Conservation (phyloP, 139 green algal genomes). For the Gonium pectorale region DNA sequence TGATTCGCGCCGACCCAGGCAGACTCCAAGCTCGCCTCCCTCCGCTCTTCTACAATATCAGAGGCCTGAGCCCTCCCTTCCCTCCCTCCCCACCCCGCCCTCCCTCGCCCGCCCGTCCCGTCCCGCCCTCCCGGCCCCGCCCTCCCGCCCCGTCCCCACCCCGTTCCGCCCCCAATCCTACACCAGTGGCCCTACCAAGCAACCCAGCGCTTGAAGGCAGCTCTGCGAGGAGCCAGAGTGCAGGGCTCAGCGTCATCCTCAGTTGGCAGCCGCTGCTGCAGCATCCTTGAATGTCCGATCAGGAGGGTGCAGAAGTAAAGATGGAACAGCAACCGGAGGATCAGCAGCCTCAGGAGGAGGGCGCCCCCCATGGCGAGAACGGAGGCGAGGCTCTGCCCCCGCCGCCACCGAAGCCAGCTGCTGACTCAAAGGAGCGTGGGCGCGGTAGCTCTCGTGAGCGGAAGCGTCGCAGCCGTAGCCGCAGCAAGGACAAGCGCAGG, state of each 20-base stretch:
- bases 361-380: background rate
- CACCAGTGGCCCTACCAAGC: constrained; percentile 30
- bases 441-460: constrained; percentile 23
- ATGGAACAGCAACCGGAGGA: background rate
- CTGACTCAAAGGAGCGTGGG: constrained; percentile 5
- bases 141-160: background rate
- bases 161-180: constrained; percentile 8
- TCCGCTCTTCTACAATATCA: background rate
- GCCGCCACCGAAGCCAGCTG: constrained; percentile 3
- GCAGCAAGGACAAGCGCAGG: constrained; percentile 2
- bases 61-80: constrained; percentile 37
- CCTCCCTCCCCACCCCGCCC: constrained; percentile 27
- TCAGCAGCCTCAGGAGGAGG: background rate
- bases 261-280: no score
- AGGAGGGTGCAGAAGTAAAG: background rate
- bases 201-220: constrained; percentile 10
- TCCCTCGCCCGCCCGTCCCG: background rate
- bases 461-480: constrained; percentile 27
- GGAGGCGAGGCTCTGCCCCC: constrained; percentile 12
- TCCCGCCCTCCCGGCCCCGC: constrained; percentile 26
- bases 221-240: no score
- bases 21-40: no score
- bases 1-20: no score
- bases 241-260: no score
- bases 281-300: constrained; percentile 15